Conservation (phyloP, 2,329 filamentous ascomycete genomes). For the Penicillium sp. region DNA sequence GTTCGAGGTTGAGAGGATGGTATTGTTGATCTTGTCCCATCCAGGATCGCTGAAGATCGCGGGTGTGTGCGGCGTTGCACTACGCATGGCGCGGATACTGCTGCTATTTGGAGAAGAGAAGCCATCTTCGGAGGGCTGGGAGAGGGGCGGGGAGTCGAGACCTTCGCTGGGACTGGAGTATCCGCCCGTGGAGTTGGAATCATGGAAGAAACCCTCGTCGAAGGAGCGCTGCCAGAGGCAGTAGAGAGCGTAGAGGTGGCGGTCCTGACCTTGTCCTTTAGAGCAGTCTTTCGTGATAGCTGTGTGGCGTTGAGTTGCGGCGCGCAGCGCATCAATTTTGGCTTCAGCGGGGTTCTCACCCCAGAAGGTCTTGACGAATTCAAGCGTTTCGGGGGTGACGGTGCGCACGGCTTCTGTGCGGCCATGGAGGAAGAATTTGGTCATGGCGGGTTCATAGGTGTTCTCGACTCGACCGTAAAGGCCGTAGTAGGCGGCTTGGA, state of each 20-base stretch:
- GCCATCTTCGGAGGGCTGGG: constrained; percentile 49
- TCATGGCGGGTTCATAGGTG: constrained; percentile 98
- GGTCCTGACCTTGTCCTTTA: constrained; percentile 87
- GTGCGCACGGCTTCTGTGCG: constrained; percentile 91
- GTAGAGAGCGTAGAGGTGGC: constrained; percentile 91
- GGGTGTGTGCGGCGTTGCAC: constrained; percentile 58
- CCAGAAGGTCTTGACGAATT: constrained; percentile 95
- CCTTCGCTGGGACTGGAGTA: constrained; percentile 63
- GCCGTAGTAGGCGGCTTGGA: constrained; percentile 97
- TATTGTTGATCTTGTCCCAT: constrained; percentile 95
- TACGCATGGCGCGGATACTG: constrained; percentile 61
- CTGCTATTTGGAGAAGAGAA: constrained; percentile 40
- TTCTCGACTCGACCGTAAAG: constrained; percentile 92
- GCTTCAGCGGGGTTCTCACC: constrained; percentile 79
- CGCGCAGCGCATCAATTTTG: constrained; percentile 84
- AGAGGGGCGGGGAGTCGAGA: constrained; percentile 31
- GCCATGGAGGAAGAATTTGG: constrained; percentile 89
- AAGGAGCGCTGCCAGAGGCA: constrained; percentile 91
- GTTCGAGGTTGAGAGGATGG: constrained; percentile 95
- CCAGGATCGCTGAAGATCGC: constrained; percentile 83
- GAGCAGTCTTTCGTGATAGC: constrained; percentile 80
- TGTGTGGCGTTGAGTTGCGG: constrained; percentile 82
- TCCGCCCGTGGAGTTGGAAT: constrained; percentile 63
- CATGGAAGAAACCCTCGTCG: constrained; percentile 66
- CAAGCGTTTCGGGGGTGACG: constrained; percentile 79